Evolutionary conservation across 306 rosid species (phyloP).

Genomic region (Begonia masoniana): DNA sequence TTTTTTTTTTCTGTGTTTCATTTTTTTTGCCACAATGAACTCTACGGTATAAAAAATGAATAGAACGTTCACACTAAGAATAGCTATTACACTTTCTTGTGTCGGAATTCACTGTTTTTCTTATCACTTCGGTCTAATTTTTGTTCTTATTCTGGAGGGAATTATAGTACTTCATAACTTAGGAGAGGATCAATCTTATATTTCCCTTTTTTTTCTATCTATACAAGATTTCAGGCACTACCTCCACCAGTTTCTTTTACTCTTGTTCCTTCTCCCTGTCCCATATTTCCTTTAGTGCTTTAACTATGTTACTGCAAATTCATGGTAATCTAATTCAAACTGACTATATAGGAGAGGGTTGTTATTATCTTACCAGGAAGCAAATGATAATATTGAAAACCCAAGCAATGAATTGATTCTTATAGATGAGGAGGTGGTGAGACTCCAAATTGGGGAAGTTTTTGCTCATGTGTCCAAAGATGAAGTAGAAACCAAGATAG

Average conservation of each 20-base stretch:
- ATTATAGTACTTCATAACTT: no score
- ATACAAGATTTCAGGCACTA: background rate
- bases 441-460: conserved; percentile 86
- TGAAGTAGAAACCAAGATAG: conserved; percentile 76
- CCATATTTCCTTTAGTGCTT: background rate
- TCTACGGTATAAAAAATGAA: no score
- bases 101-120: no score
- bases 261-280: background rate
- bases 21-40: no score
- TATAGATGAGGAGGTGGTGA: conserved; percentile 73
- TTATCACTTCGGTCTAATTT: no score
- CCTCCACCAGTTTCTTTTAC: background rate
- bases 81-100: no score
- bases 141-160: no score
- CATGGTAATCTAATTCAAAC: background rate
- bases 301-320: background rate
- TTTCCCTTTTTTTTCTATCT: background rate
- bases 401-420: conserved; percentile 88
- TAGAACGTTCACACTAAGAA: no score
- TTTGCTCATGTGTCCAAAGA: conserved; percentile 85
- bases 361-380: conserved; percentile 29
- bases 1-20: no score
- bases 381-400: conserved; percentile 73
- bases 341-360: background rate
- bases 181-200: background rate